A percentile compares a stretch with the other conserved stretches of the same genome.
These are phyloP conservation scores for Phascolomyces articulosus DNA, from an alignment of 371 early-diverging fungal genomes.

Conservation along the genomic window DNA sequence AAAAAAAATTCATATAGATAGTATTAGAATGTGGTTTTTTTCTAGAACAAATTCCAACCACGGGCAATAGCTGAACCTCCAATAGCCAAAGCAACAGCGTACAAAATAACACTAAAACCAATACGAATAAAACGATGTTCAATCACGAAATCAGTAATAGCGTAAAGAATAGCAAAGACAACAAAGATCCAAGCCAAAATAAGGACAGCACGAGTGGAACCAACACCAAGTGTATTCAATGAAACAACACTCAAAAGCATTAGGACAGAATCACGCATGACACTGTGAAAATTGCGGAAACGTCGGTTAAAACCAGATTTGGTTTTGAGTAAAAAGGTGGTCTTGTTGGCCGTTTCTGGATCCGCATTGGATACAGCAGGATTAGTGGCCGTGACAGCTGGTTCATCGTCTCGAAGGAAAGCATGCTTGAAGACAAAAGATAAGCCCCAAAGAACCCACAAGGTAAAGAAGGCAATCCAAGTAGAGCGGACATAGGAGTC, in stretches of 20 bases:
- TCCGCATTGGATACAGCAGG: conserved; percentile 6
- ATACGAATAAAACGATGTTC: conserved; percentile 43
- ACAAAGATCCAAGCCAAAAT: conserved; percentile 49
- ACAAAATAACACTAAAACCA: conserved; percentile 36
- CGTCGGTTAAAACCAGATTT: not conserved
- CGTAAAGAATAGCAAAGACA: conserved; percentile 42
- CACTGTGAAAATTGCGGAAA: conserved; percentile 26
- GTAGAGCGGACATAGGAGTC: conserved; percentile 26
- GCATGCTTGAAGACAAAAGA: conserved; percentile 25
- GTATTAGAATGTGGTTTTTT: too few species aligned
- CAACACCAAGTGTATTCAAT: conserved; percentile 45
- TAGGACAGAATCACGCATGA: conserved; percentile 36
- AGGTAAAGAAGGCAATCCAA: conserved; percentile 41
- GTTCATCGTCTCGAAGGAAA: conserved; percentile 5
- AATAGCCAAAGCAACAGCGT: conserved; percentile 39
- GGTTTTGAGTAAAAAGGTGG: not conserved
- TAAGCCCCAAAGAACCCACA: conserved; percentile 38
- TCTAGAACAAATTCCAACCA: conserved; percentile 26
- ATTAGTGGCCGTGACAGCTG: not conserved
- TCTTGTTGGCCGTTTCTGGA: not conserved
- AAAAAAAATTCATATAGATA: too few species aligned
- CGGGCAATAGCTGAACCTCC: conserved; percentile 37
- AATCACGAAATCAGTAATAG: conserved; percentile 31
- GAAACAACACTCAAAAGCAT: conserved; percentile 38
- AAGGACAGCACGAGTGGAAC: conserved; percentile 43